Evolutionary conservation across 257 asterid species (phyloP).

Genomic region (Marsdenia floribunda): DNA sequence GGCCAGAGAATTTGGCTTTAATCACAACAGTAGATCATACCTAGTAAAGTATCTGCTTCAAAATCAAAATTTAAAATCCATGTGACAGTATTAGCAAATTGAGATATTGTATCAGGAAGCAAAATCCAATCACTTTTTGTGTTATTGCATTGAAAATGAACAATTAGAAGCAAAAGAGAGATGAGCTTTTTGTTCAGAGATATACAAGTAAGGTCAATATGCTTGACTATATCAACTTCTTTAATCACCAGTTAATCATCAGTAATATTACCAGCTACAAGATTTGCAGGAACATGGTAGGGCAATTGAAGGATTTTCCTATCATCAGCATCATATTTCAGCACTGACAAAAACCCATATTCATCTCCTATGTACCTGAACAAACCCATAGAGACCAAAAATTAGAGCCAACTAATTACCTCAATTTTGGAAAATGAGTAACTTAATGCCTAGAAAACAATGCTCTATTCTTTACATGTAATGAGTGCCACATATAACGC

Average conservation of each 20-base stretch:
- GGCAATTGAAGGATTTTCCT: conserved; percentile 53
- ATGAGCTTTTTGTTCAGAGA: background rate
- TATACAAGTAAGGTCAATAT: background rate
- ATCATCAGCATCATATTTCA: conserved; percentile 71
- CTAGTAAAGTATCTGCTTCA: background rate
- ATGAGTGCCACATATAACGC: conserved; percentile 63
- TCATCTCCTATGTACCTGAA: conserved; percentile 87
- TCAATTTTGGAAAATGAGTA: conserved; percentile 10
- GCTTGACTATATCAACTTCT: conserved; percentile 6
- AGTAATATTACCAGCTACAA: conserved; percentile 64
- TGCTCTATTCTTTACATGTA: conserved; percentile 63
- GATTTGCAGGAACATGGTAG: conserved; percentile 77
- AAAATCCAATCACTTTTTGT: background rate
- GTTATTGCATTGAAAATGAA: background rate
- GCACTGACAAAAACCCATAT: conserved; percentile 78
- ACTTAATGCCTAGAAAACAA: conserved; percentile 8
- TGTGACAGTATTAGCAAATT: background rate
- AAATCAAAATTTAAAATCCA: background rate
- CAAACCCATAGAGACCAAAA: conserved; percentile 19
- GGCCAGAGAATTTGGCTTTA: background rate
- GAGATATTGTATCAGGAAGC: background rate
- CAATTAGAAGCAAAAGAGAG: background rate
- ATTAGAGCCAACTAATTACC: conserved; percentile 20
- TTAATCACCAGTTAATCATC: conserved; percentile 20
- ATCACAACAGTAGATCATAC: background rate